Percentiles rank a stretch among this genome's conserved stretches.
Evolutionary conservation across 2,329 filamentous ascomycete genomes (phyloP).

Genomic region (Calonectria montana): DNA sequence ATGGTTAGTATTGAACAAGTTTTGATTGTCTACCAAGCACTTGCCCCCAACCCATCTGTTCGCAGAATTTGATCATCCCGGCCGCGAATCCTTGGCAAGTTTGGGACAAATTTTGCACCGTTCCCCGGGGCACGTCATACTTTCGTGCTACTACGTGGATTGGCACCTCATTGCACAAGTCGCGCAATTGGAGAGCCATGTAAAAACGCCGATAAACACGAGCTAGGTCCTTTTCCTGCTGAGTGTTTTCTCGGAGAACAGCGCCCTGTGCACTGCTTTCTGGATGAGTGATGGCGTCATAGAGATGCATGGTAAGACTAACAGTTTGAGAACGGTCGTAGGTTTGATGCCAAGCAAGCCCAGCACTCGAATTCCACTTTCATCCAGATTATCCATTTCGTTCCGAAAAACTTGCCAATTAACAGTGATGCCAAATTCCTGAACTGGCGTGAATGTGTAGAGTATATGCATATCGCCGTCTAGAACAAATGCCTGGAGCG

Average conservation of each 20-base stretch:
- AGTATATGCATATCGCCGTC: constrained; percentile 84
- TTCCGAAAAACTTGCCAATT: constrained; percentile 81
- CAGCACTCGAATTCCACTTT: constrained; percentile 77
- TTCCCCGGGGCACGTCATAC: constrained; percentile 76
- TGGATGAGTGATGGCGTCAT: constrained; percentile 28
- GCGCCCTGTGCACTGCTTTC: constrained; percentile 72
- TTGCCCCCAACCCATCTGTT: constrained; percentile 79
- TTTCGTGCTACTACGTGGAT: constrained; percentile 76
- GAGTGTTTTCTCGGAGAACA: constrained; percentile 70
- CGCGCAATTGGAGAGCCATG: constrained; percentile 79
- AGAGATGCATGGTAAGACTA: constrained; percentile 38
- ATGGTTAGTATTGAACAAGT: constrained; percentile 24
- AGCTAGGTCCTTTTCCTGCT: constrained; percentile 69
- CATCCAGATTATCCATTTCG: constrained; percentile 76
- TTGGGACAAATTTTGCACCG: constrained; percentile 78
- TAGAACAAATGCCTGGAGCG: constrained; percentile 80
- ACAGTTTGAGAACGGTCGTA: constrained; percentile 75
- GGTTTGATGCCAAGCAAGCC: constrained; percentile 76
- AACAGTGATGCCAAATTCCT: constrained; percentile 65
- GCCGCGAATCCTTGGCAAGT: constrained; percentile 83
- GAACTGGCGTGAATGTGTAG: constrained; percentile 81
- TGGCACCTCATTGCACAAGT: constrained; percentile 81
- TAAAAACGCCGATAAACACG: constrained; percentile 80
- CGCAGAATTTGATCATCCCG: constrained; percentile 83
- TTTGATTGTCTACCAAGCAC: constrained; percentile 30